phyloP scores from a whole-genome alignment of 2,329 filamentous ascomycete species.

The Acarospora socialis region DNA sequence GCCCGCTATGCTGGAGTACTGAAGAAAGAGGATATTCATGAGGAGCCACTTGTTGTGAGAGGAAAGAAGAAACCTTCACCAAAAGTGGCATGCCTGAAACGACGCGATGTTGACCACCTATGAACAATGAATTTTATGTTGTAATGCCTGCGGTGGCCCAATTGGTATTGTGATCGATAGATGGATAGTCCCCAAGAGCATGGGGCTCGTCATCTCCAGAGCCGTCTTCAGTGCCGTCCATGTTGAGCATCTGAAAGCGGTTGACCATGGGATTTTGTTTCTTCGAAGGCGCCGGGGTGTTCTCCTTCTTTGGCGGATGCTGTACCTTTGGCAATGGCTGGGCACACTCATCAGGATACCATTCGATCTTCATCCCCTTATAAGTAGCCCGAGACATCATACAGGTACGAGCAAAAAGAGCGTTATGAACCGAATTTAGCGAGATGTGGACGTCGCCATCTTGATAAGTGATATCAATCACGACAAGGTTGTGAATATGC shows the following conservation, averaged over 20 bases:
- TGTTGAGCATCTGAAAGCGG: constrained; percentile 46
- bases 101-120: too few relatives aligned
- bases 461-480: constrained; percentile 50
- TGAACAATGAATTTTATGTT: too few relatives aligned
- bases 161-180: too few relatives aligned
- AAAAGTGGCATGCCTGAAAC: too few relatives aligned
- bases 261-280: constrained; percentile 36
- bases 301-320: constrained; percentile 17
- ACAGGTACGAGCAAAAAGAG: constrained; percentile 61
- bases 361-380: constrained; percentile 56
- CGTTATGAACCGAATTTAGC: constrained; percentile 64
- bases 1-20: too few relatives aligned
- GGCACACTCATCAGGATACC: constrained; percentile 58
- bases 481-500: constrained; percentile 65
- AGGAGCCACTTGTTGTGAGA: too few relatives aligned
- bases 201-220: constrained; percentile 23
- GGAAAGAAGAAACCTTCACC: too few relatives aligned
- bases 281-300: constrained; percentile 20
- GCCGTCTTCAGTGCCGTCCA: constrained; percentile 32
- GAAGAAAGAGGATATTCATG: too few relatives aligned
- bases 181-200: too few relatives aligned
- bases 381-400: constrained; percentile 58
- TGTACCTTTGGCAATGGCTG: constrained; percentile 35
- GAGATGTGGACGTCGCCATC: constrained; percentile 51
- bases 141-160: too few relatives aligned